Conservation (phyloP, 768 basidiomycete species). For the Lentinula detonsa region DNA sequence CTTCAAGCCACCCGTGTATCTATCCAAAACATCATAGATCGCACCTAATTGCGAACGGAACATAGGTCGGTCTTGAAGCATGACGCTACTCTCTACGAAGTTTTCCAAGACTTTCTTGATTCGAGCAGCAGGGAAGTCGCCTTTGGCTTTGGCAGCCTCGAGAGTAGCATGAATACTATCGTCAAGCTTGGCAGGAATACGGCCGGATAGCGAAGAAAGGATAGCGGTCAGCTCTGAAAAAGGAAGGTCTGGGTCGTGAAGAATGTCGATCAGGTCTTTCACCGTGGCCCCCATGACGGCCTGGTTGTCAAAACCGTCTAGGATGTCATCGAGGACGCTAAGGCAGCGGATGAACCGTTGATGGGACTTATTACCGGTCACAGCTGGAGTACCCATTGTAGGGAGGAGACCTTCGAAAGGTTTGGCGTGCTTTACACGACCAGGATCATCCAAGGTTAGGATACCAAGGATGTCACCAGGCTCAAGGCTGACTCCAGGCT, state of each 20-base stretch:
- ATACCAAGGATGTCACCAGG: slow-evolving; percentile 98
- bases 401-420: slow-evolving; percentile 96
- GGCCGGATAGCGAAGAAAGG: slow-evolving; percentile 84
- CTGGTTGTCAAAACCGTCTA: slow-evolving; percentile 96
- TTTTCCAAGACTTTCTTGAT: slow-evolving; percentile 85
- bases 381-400: slow-evolving; percentile 76
- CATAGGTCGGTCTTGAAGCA: slow-evolving; percentile 73
- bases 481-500: slow-evolving; percentile 94
- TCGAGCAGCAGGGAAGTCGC: slow-evolving; percentile 86
- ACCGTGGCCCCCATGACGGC: slow-evolving; percentile 82
- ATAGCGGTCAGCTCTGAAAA: slow-evolving; percentile 82
- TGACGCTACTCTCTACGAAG: slow-evolving; percentile 75
- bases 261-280: slow-evolving; percentile 78
- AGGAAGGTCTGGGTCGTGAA: slow-evolving; percentile 83
- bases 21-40: slow-evolving; percentile 71
- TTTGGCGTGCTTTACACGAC: slow-evolving; percentile 95
- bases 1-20: slow-evolving; percentile 78
- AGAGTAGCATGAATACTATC: slow-evolving; percentile 76
- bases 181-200: slow-evolving; percentile 90
- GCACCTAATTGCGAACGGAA: slow-evolving; percentile 68
- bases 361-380: slow-evolving; percentile 85
- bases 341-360: slow-evolving; percentile 76
- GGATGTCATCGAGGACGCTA: slow-evolving; percentile 79
- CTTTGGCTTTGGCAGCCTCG: slow-evolving; percentile 68
- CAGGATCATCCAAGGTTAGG: slow-evolving; percentile 91